phyloP scores from a whole-genome alignment of 2,329 filamentous ascomycete genomes.

The Alternaria novae-zelandiae region DNA sequence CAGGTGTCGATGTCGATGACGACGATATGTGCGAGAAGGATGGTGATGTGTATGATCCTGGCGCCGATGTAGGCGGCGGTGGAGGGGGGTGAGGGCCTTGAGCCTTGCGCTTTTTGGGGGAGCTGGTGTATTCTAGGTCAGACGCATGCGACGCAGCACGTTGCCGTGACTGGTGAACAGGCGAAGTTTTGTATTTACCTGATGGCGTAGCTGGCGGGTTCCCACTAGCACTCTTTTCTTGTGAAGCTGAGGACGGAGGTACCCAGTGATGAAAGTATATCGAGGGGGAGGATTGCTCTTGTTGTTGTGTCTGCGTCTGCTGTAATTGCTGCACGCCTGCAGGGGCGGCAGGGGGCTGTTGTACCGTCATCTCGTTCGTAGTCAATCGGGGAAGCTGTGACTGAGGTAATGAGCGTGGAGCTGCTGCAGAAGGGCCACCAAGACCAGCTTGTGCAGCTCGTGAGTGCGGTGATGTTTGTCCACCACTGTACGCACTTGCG shows the following conservation, averaged over 20 bases:
- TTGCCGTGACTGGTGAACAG: slow-evolving; percentile 48
- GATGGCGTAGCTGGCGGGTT: slow-evolving; percentile 76
- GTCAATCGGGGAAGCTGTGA: slow-evolving; percentile 58
- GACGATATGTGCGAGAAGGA: slow-evolving; percentile 64
- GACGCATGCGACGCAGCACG: slow-evolving; percentile 59
- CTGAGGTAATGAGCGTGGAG: slow-evolving; percentile 54
- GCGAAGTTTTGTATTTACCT: slow-evolving; percentile 61
- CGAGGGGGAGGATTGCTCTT: slow-evolving; percentile 71
- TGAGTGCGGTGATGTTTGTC: slow-evolving; percentile 43
- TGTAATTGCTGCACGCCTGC: slow-evolving; percentile 51
- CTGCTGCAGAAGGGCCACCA: slow-evolving; percentile 48
- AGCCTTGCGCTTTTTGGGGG: slow-evolving; percentile 85
- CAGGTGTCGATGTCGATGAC: slow-evolving; percentile 60
- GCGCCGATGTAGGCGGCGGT: slow-evolving; percentile 59
- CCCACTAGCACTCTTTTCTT: slow-evolving; percentile 59
- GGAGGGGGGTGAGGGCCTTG: slow-evolving; percentile 59
- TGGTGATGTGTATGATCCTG: slow-evolving; percentile 55
- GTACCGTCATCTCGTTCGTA: slow-evolving; percentile 60
- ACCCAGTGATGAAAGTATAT: slow-evolving; percentile 96
- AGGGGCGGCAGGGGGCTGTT: slow-evolving; percentile 53
- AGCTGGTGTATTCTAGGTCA: slow-evolving; percentile 70
- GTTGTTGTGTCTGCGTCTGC: slow-evolving; percentile 61
- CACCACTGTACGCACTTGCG: slow-evolving; percentile 38
- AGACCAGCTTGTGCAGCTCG: slow-evolving; percentile 39
- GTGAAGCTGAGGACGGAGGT: slow-evolving; percentile 67